Base-by-base conservation (phyloP, 768 basidiomycete species). In the Collybiopsis luxurians region DNA sequence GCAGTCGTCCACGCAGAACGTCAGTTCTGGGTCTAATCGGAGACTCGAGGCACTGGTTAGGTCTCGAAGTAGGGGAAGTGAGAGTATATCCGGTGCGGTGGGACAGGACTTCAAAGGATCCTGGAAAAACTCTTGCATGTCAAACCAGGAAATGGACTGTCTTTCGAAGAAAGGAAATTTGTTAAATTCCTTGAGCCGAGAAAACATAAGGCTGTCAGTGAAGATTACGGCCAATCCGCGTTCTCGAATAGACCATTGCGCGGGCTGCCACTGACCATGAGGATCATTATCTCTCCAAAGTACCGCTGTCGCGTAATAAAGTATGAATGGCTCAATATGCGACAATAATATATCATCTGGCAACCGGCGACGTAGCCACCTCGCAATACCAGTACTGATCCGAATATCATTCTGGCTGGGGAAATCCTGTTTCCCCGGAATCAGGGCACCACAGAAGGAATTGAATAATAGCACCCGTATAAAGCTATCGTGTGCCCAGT, bases 381-480 rank as follows among this genome's bases (percentile, higher is more conserved):
- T 50, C 2, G 55, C 60, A 3, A 59, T 38, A 30, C 27, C 21
- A 30, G 9, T 45, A 36, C 11, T 13, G 28, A 3, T 6, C 42
- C 21, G 63, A 61, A n/a, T 60, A 51, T 26, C 38, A 28, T 46
- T 55, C 49, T 17, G 49, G n/a, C 23, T 51, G 28, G 45, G 56
- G 56, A 45, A 45, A 24, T 21, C 9, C 43, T 24, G 23, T 21
- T 45, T 45, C 23, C 19, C 17, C 7, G 43, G 17, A 21, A 10
- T 45, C 23, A 45, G 19, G 9, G 19, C 43, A 21, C 10, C 43
- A 45, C 43, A 10, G 49, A 60, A 62, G 21, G 43, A 30, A 13
- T 42, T 62, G 59, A 62, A 62, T 15, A 64, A 44, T 7, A 62
- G 49, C 24, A 55, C 54, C n/a, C 63, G 61, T 7, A 57, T 52